phyloP scores from a whole-genome alignment of 2,329 filamentous ascomycete species.

The Colletotrichum paranaense region DNA sequence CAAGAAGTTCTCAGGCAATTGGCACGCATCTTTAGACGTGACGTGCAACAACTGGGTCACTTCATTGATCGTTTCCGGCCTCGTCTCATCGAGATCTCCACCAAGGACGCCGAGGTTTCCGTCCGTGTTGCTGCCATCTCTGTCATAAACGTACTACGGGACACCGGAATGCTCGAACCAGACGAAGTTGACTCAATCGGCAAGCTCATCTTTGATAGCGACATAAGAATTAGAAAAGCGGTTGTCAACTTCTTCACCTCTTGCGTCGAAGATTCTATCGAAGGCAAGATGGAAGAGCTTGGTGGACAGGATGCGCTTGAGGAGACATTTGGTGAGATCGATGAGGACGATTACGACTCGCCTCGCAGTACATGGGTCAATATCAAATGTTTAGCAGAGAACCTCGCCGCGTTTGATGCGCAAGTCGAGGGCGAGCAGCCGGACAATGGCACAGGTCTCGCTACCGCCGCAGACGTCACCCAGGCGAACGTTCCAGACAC shows the following conservation, averaged over 20 bases:
- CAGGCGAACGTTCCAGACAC: slow-evolving; percentile 78
- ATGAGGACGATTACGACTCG: slow-evolving; percentile 81
- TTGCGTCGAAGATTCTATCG: slow-evolving; percentile 84
- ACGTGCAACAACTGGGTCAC: slow-evolving; percentile 85
- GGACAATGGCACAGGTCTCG: slow-evolving; percentile 56
- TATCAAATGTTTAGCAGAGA: slow-evolving; percentile 89
- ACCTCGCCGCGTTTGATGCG: slow-evolving; percentile 82
- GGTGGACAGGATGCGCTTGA: slow-evolving; percentile 82
- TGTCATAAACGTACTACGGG: slow-evolving; percentile 83
- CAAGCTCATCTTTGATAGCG: slow-evolving; percentile 88
- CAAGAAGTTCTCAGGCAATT: slow-evolving; percentile 90
- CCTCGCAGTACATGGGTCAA: slow-evolving; percentile 89
- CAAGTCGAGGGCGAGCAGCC: slow-evolving; percentile 70
- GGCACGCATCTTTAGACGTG: slow-evolving; percentile 80
- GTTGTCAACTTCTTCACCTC: slow-evolving; percentile 92
- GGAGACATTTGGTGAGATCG: slow-evolving; percentile 76
- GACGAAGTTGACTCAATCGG: slow-evolving; percentile 91
- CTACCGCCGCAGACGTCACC: slow-evolving; percentile 65
- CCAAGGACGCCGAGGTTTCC: slow-evolving; percentile 81
- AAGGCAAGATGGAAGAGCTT: slow-evolving; percentile 83
- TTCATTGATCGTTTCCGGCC: slow-evolving; percentile 94
- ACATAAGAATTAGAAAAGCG: slow-evolving; percentile 85
- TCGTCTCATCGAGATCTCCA: slow-evolving; percentile 92
- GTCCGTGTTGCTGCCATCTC: slow-evolving; percentile 86
- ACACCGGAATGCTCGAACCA: slow-evolving; percentile 88